Evolutionary conservation across 345 rosid genomes (phyloP).

Genomic region (Citrus maxima): DNA sequence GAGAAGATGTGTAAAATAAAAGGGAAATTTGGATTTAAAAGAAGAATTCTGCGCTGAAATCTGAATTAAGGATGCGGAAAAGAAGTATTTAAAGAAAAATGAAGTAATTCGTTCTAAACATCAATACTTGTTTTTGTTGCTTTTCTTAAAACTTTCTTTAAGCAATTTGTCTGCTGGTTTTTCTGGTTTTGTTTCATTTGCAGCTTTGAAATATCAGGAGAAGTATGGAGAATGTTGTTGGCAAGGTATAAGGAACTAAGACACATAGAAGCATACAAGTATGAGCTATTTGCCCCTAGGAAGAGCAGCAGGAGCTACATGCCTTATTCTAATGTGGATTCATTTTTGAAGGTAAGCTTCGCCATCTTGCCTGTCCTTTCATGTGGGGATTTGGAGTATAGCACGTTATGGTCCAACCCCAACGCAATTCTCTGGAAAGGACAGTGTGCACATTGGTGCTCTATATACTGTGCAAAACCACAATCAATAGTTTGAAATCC

Average conservation of each 20-base stretch:
- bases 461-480: neutral
- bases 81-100: too few species aligned
- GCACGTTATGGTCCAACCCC: neutral
- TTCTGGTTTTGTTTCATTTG: neutral
- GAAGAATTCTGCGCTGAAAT: neutral
- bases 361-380: neutral
- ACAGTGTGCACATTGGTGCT: neutral
- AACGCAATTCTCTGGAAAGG: neutral
- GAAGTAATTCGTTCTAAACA: neutral
- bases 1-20: neutral
- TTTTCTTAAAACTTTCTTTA: neutral
- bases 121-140: neutral
- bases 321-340: conserved; percentile 36
- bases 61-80: neutral
- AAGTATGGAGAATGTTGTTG: conserved; percentile 24
- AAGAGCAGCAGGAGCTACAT: conserved; percentile 25
- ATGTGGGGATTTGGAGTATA: neutral
- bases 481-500: neutral
- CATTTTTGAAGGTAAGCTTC: conserved; percentile 27
- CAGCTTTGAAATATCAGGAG: conserved; percentile 29
- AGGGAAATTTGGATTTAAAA: neutral
- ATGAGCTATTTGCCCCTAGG: conserved; percentile 21
- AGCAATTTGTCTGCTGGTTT: neutral
- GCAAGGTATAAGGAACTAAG: conserved; percentile 12
- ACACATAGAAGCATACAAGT: conserved; percentile 7